phyloP scores from a whole-genome alignment of 345 rosid genomes.

The Trapa incisa region DNA sequence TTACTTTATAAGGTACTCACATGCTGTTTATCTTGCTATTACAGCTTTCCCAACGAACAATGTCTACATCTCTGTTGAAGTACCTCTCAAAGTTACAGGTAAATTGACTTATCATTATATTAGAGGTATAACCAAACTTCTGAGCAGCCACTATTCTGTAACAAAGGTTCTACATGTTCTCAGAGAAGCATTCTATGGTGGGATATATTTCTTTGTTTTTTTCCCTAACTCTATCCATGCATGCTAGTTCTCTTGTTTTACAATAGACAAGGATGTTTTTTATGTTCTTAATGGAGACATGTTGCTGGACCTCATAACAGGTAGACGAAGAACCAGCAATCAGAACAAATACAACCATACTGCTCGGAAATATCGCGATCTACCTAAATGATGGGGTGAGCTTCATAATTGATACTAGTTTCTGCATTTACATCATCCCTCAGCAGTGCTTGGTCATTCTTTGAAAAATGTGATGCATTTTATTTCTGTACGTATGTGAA shows the following conservation, averaged over 20 bases:
- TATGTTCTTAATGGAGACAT: background rate
- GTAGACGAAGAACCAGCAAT: constrained; percentile 99
- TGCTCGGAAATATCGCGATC: constrained; percentile 92
- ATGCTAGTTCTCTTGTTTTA: constrained; percentile 4
- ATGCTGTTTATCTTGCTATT: constrained; percentile 13
- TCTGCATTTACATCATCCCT: background rate
- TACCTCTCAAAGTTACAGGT: constrained; percentile 97
- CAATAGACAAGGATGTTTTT: constrained; percentile 1
- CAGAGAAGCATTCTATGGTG: too few species aligned
- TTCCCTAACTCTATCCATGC: background rate
- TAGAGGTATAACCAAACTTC: too few species aligned
- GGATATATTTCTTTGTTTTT: background rate
- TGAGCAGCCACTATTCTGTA: too few species aligned
- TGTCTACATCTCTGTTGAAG: constrained; percentile 82
- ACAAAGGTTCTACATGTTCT: background rate
- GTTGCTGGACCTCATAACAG: constrained; percentile 20
- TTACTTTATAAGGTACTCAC: constrained; percentile 10
- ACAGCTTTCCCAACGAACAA: constrained; percentile 95
- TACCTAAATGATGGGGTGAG: constrained; percentile 84
- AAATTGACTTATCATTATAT: constrained; percentile 1
- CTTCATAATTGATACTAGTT: background rate
- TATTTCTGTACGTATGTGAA: background rate
- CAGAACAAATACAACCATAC: constrained; percentile 93
- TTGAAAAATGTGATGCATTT: background rate
- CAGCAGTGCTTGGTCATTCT: background rate